Conservation (phyloP, 2,329 filamentous ascomycete species). For the Fusarium sp. region DNA sequence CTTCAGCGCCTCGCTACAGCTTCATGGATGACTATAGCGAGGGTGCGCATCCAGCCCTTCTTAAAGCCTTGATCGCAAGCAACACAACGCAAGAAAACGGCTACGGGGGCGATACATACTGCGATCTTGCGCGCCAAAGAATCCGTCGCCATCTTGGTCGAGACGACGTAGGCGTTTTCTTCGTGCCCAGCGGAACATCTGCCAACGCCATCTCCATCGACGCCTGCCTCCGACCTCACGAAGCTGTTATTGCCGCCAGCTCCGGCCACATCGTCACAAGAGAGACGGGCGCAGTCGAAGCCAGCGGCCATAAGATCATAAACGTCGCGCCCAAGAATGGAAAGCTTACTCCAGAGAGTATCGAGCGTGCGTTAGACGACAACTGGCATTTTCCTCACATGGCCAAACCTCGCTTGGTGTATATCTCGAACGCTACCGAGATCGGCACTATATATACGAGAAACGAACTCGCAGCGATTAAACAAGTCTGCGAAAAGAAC, state of each 20-base stretch:
- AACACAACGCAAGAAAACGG: slow-evolving; percentile 62
- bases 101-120: slow-evolving; percentile 63
- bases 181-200: slow-evolving; percentile 65
- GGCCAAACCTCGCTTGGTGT: slow-evolving; percentile 65
- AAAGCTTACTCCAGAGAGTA: slow-evolving; percentile 60
- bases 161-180: slow-evolving; percentile 62
- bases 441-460: slow-evolving; percentile 63
- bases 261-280: slow-evolving; percentile 64
- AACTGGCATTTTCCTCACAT: slow-evolving; percentile 67
- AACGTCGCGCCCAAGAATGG: slow-evolving; percentile 60
- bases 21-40: slow-evolving; percentile 67
- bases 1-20: slow-evolving; percentile 55
- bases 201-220: slow-evolving; percentile 67
- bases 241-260: slow-evolving; percentile 64
- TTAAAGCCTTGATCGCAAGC: slow-evolving; percentile 60
- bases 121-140: slow-evolving; percentile 56
- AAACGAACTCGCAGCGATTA: slow-evolving; percentile 58
- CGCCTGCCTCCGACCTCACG: slow-evolving; percentile 63
- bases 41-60: slow-evolving; percentile 63
- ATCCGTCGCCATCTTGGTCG: slow-evolving; percentile 57
- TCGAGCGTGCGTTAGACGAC: slow-evolving; percentile 59
- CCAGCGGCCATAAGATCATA: slow-evolving; percentile 66
- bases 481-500: slow-evolving; percentile 57
- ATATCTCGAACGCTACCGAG: slow-evolving; percentile 66
- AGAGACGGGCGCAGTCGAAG: slow-evolving; percentile 65